Evolutionary conservation across 805 yeast genomes (phyloP).

Genomic region (Wickerhamomyces bovis): DNA sequence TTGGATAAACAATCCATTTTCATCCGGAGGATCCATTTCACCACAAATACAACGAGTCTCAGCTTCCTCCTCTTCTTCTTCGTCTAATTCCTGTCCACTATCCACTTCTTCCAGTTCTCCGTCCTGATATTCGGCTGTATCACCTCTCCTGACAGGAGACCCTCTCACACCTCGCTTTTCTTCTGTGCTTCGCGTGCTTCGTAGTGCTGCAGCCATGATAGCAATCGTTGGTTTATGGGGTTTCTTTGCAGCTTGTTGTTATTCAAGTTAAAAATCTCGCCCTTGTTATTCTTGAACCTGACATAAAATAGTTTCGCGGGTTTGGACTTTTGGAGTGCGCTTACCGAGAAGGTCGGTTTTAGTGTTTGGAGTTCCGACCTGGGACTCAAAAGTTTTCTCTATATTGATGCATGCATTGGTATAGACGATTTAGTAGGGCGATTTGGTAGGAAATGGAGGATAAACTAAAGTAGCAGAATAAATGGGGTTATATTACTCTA

Average conservation of each 20-base stretch:
- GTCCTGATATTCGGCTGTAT: slow-evolving; percentile 1
- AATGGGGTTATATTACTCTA: no score
- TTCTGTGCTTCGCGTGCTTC: slow-evolving; percentile 19
- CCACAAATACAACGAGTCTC: slow-evolving; percentile 43
- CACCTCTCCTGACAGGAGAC: not conserved
- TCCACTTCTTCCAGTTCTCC: slow-evolving; percentile 13
- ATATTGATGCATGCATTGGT: no score
- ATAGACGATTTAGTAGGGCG: no score
- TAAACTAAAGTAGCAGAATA: no score
- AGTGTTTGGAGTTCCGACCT: no score
- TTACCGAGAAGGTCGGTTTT: no score
- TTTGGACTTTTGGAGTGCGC: no score
- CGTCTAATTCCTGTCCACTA: slow-evolving; percentile 20
- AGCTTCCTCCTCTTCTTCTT: slow-evolving; percentile 35
- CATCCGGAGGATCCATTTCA: slow-evolving; percentile 38
- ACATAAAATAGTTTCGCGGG: no score
- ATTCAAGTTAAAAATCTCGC: not conserved
- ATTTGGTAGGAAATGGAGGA: no score
- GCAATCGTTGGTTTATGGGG: no score
- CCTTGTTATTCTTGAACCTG: not conserved
- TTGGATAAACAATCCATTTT: slow-evolving; percentile 65
- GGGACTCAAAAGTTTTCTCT: no score
- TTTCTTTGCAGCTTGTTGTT: not conserved
- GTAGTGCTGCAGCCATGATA: slow-evolving; percentile 11
- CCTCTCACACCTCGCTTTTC: slow-evolving; percentile 2